A percentile compares a stretch with the other conserved stretches of the same genome.
Evolutionary conservation across 2,329 filamentous ascomycete genomes (phyloP).

Genomic region (Neodidymelliopsis sp.): DNA sequence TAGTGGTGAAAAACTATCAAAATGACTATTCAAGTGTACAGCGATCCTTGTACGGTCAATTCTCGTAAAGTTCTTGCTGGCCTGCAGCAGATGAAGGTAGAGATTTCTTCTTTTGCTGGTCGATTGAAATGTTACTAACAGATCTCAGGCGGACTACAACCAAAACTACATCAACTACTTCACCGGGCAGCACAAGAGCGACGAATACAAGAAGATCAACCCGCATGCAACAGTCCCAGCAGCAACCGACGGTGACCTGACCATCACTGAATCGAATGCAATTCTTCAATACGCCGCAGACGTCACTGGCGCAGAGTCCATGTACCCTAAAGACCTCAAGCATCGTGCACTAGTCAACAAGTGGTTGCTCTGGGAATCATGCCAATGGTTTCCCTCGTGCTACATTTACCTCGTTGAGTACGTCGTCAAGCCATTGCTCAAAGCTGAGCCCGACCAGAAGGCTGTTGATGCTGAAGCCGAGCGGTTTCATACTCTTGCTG

Average conservation of each 20-base stretch:
- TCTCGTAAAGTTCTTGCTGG: conserved; percentile 53
- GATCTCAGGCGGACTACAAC: conserved; percentile 42
- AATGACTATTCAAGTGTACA: conserved; percentile 27
- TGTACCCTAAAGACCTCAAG: conserved; percentile 52
- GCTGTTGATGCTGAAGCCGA: conserved; percentile 44
- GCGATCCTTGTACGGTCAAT: conserved; percentile 54
- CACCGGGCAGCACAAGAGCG: conserved; percentile 50
- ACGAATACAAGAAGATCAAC: conserved; percentile 47
- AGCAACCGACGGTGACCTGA: conserved; percentile 49
- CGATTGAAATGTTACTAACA: neutral
- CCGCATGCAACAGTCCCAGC: conserved; percentile 51
- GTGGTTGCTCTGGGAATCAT: conserved; percentile 55
- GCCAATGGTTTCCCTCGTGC: conserved; percentile 51
- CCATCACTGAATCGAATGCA: conserved; percentile 53
- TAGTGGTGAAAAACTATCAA: neutral
- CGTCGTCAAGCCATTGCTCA: conserved; percentile 52
- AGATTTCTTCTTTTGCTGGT: neutral
- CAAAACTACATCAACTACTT: conserved; percentile 52
- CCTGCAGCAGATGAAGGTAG: conserved; percentile 44
- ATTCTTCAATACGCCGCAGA: conserved; percentile 54
- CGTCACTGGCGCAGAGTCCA: conserved; percentile 31
- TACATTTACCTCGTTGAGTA: conserved; percentile 53
- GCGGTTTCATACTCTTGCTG: conserved; percentile 47
- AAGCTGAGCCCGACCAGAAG: conserved; percentile 46
- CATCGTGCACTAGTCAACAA: conserved; percentile 50